Evolutionary conservation across 2,329 filamentous ascomycete genomes (phyloP), one percentile per base, ranked within the genome.

Genomic region (Thielaviopsis musarum): DNA sequence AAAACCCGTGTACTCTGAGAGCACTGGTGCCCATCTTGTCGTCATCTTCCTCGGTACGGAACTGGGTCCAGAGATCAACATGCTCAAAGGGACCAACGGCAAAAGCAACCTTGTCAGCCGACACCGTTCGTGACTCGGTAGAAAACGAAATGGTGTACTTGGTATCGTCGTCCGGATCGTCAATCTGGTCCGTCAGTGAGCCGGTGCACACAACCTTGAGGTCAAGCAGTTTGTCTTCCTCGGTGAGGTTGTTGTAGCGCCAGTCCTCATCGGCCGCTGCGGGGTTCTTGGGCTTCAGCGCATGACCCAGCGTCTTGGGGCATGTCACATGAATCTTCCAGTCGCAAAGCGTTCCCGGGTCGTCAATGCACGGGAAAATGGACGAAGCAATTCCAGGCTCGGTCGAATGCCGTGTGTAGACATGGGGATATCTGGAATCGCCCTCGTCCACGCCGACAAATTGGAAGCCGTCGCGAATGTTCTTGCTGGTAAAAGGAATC

Each of bases 31-130:
- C 89, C 59, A 98, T 80, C 69, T 91, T 89, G 65, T 94, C 89
- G 67, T 96, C 91, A 64, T 95, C 88, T 65, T 94, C 89, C 63
- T 89, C 88, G 53, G 91, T 88, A 56, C 94, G 84, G 66, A 88
- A 95, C 65, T 91, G 87, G 2, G 88, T 86, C 63, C 76, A 82
- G 5, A 98, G 76, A 67, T 96, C 88, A 58, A 97, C 84, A 65
- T 91, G 86, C 70, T 97, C 90, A 68, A 98, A 98, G 0, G 94
- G 93, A 0, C 94, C 93, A 59, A 97, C 81, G 2, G 90, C 88
- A 69, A 98, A 95, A 4, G 91, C 91, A 64, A 98, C 84, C 68
- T 97, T 91, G 63, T 91, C 87, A 1, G 91, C 85, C 1, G 90
- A 84, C 9, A 93, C 82, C 56, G 86, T 82, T 63, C 84, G 83